These are phyloP conservation scores for Heimioporus sp. DNA, from an alignment of 768 basidiomycete genomes.

Conservation along the genomic window DNA sequence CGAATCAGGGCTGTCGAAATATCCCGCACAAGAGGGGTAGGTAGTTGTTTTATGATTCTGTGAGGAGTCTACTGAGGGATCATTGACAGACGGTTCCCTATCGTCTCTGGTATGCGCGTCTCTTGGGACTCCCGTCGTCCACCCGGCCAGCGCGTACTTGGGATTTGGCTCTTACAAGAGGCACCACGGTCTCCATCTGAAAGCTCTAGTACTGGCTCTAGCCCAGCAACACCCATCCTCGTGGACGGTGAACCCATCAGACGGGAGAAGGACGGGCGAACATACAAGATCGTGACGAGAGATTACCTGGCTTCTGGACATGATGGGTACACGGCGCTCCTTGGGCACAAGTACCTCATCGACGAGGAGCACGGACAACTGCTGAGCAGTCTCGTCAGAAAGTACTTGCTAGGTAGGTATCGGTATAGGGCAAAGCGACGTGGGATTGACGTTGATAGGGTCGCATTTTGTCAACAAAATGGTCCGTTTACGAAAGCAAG, in stretches of 20 bases:
- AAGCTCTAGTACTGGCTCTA: conserved; percentile 16
- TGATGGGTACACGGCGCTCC: conserved; percentile 75
- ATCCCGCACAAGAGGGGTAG: conserved; percentile 91
- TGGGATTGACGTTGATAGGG: conserved; percentile 40
- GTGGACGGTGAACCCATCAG: conserved; percentile 53
- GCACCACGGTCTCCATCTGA: conserved; percentile 17
- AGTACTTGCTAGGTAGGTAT: conserved; percentile 73
- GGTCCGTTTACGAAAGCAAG: conserved; percentile 35
- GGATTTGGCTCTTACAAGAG: conserved; percentile 60
- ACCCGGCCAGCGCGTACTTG: conserved; percentile 69
- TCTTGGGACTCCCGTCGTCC: conserved; percentile 81
- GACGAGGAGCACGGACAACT: conserved; percentile 83
- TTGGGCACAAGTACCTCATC: conserved; percentile 63
- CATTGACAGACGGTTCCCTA: conserved; percentile 72
- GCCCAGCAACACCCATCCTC: conserved; percentile 30
- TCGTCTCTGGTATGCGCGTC: conserved; percentile 81
- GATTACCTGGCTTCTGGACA: conserved; percentile 84
- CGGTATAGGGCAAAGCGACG: neutral
- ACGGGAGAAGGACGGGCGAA: conserved; percentile 50
- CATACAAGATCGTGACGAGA: conserved; percentile 80
- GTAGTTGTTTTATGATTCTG: conserved; percentile 6
- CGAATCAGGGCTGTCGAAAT: conserved; percentile 69
- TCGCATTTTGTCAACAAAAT: conserved; percentile 72
- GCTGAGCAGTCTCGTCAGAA: conserved; percentile 76
- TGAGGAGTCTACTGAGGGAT: neutral